Evolutionary conservation across 1,284 basidiomycete genomes (phyloP).

Genomic region (Sanghuangporus weigelae): DNA sequence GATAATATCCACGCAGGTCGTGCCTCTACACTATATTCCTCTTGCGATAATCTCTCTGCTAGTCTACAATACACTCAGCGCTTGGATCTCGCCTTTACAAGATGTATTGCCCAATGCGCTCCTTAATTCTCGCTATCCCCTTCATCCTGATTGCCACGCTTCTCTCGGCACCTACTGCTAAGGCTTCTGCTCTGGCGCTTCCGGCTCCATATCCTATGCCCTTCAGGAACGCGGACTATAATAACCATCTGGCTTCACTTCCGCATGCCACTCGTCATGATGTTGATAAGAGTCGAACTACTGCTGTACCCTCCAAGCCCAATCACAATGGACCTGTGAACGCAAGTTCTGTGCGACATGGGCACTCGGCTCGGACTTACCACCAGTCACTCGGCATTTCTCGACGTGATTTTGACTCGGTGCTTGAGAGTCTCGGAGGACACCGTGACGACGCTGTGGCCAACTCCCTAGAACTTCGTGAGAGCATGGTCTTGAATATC

Average conservation of each 20-base stretch:
- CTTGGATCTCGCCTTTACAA: not conserved
- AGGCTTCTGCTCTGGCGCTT: slow-evolving; percentile 10
- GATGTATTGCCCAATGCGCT: slow-evolving; percentile 4
- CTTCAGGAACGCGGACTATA: slow-evolving; percentile 13
- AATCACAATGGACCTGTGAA: not conserved
- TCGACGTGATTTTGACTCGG: not conserved
- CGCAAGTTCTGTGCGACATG: not conserved
- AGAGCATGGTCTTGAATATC: slow-evolving; percentile 12
- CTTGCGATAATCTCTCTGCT: not conserved
- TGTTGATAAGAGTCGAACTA: not conserved
- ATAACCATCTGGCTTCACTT: slow-evolving; percentile 3
- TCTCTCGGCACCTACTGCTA: not conserved
- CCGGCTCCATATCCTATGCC: slow-evolving; percentile 14
- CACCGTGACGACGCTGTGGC: not conserved
- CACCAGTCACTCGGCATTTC: not conserved
- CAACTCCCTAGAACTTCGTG: slow-evolving; percentile 27
- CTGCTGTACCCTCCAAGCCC: not conserved
- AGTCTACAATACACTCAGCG: not conserved
- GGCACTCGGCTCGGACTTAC: not conserved
- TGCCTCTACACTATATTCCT: slow-evolving; percentile 5
- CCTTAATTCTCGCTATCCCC: slow-evolving; percentile 1
- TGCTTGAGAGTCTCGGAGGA: not conserved
- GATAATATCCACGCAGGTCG: slow-evolving; percentile 12
- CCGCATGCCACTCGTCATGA: slow-evolving; percentile 10
- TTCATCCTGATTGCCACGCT: slow-evolving; percentile 9